Evolutionary conservation across 129 eudicot genomes (phyloP), one percentile per base, ranked within the genome.

Genomic region (Solidago caesia): DNA sequence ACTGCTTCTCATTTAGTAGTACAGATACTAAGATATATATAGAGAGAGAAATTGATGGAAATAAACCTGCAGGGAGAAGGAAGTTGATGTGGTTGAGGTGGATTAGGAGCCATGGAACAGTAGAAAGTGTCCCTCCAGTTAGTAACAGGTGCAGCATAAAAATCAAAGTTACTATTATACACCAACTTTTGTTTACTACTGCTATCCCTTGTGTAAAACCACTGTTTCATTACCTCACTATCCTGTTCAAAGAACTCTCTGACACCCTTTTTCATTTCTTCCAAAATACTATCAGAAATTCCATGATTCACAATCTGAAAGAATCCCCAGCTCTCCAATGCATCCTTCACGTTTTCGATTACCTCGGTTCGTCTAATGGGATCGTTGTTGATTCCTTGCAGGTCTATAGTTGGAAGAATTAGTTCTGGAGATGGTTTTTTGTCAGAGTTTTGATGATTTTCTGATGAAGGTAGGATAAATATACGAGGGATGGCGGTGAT

Each of bases 71-170:
- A 88, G 4, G 56, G 55, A 4, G 48, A 64, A 1, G 91, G 95
- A 78, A 88, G 41, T 43, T 88, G 85, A 0, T 74, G 59, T 11
- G 88, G 84, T 45, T 70, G 46, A 1, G 85, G 82, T 7, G 63
- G 39, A 12, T 48, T 55, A 44, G 86, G 82, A 79, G 79, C 89
- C 82, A 80, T 72, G 13, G 14, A 11, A 44, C 79, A 66, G 53
- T 39, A 45, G 14, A 76, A 44, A 3, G 88, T 53, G 64, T 88
- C 90, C 76, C 87, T 82, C 90, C 87, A 88, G 16, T 84, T 87
- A 46, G 88, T 76, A 13, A 80, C 67, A 0, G 71, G 67, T 11
- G 88, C 71, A 25, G 64, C 68, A 45, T 65, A 84, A 55, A 82
- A 59, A 68, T 84, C 88, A 15, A 70, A 79, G 52, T 71, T 84